Evolutionary conservation across 108 stramenopile species (phyloP).

Genomic region (Craspedostauros australis): DNA sequence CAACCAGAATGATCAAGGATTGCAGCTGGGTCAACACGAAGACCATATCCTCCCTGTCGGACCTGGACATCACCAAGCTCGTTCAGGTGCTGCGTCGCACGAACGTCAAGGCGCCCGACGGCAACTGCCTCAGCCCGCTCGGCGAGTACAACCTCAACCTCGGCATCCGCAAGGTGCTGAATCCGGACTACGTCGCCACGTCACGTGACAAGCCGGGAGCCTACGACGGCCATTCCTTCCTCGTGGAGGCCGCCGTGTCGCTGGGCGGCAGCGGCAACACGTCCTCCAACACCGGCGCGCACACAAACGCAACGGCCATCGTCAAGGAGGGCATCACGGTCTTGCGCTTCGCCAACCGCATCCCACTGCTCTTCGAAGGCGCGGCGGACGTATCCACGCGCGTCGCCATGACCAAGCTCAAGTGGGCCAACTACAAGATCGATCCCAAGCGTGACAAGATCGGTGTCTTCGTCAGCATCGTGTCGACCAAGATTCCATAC

Average conservation of each 20-base stretch:
- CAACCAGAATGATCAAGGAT: conserved; percentile 57
- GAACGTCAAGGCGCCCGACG: conserved; percentile 81
- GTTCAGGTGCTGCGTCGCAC: conserved; percentile 79
- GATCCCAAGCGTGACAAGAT: conserved; percentile 91
- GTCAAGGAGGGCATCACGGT: conserved; percentile 91
- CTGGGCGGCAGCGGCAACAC: conserved; percentile 74
- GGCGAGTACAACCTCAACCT: conserved; percentile 97
- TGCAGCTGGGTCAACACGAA: conserved; percentile 45
- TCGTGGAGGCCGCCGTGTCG: conserved; percentile 96
- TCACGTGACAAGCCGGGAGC: conserved; percentile 64
- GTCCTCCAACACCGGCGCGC: no score
- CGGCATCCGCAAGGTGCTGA: conserved; percentile 89
- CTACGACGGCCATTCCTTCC: conserved; percentile 93
- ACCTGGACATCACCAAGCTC: conserved; percentile 74
- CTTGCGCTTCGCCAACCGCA: conserved; percentile 95
- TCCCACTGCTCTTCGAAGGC: conserved; percentile 93
- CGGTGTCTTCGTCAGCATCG: conserved; percentile 94
- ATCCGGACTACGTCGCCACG: conserved; percentile 86
- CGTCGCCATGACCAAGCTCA: conserved; percentile 82
- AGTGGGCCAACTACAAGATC: conserved; percentile 92
- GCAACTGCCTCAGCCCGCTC: conserved; percentile 83
- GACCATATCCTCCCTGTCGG: conserved; percentile 45
- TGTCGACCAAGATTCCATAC: conserved; percentile 95
- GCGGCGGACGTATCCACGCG: conserved; percentile 92
- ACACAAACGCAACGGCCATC: no score